Base-by-base conservation (phyloP, 2,329 filamentous ascomycete genomes). In the Cladorrhinum sp. region DNA sequence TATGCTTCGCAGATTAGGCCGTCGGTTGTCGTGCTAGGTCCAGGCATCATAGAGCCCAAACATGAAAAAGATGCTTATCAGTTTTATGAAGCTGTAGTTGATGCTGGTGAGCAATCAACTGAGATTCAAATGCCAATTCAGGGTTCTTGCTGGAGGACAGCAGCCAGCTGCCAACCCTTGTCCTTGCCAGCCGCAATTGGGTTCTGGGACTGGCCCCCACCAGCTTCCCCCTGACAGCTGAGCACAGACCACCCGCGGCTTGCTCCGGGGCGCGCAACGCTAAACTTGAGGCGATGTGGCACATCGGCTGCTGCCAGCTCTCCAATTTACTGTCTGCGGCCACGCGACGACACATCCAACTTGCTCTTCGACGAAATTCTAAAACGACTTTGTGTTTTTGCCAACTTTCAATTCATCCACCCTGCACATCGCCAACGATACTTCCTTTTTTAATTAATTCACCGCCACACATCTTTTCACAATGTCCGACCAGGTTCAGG, bases 401-500 rank as follows among this genome's bases (percentile, higher is more conserved):
- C 30, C 9, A 26, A 18, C 39, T 24, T 58, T 51, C 48, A 50
- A 55, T 59, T 46, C 53, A 28, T 48, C 20, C 20, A 52, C 18
- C 39, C 24, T 4, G 26, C 8, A 36, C 4, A 36, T 12, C 33
- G 57, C 21, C 51, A 5, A 39, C 39, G 14, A 9, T 42, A 42
- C 16, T 18, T 21, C 42, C 10, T 20, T 46, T 30, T 24, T 51
- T 54, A 42, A 20, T 49, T 57, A 42, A 48, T 23, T 23, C 26
- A 49, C 50, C 26, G 26, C n/a, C n/a, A n/a, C 16, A 59, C 28
- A 58, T 59, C 54, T 54, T 39, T 48, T n/a, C 74, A 77, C 69
- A 72, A 86, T 87, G 84, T 81, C 86, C 75, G 87, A 89, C 74
- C 82, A 87, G 74, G 75, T 90, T 70, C 86, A 89, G 75, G 86